These are phyloP conservation scores for Aspergillus uvarum DNA, from an alignment of 2,329 filamentous ascomycete genomes.

Conservation along the genomic window DNA sequence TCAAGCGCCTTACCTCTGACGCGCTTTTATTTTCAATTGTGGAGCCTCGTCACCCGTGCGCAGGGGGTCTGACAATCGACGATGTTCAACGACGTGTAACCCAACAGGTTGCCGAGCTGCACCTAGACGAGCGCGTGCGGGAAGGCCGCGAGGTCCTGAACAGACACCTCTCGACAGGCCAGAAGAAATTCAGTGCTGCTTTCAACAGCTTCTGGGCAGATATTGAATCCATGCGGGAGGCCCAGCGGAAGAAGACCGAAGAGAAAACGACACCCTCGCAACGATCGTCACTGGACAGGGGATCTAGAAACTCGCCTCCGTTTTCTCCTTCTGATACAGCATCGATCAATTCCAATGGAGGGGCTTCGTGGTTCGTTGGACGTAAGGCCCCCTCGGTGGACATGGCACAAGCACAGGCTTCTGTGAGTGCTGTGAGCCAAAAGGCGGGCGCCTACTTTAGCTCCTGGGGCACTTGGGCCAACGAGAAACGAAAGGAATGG, in stretches of 20 bases:
- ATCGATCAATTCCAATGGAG: conserved; percentile 20
- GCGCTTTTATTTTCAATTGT: conserved; percentile 91
- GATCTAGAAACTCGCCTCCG: conserved; percentile 23
- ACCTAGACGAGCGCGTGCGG: conserved; percentile 85
- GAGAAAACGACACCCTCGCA: conserved; percentile 32
- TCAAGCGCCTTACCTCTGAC: conserved; percentile 71
- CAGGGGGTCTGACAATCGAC: conserved; percentile 87
- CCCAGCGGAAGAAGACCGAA: conserved; percentile 58
- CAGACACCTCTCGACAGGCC: conserved; percentile 83
- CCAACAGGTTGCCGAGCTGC: conserved; percentile 89
- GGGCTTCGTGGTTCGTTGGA: conserved; percentile 28
- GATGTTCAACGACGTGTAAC: conserved; percentile 88
- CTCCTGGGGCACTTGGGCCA: conserved; percentile 63
- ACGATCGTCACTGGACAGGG: conserved; percentile 32
- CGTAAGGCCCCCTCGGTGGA: conserved; percentile 46
- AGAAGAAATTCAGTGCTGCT: conserved; percentile 81
- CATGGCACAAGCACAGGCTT: conserved; percentile 55
- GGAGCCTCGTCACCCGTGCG: conserved; percentile 88
- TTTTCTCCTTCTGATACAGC: conserved; percentile 27
- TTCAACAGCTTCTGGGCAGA: conserved; percentile 89
- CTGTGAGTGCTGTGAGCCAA: conserved; percentile 54
- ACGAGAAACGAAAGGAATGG: conserved; percentile 49
- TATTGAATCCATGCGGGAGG: conserved; percentile 77
- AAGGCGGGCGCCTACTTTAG: conserved; percentile 63
- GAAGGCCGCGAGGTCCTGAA: conserved; percentile 80